Percentiles rank a stretch among this genome's conserved stretches.
Evolutionary conservation across 2,329 filamentous ascomycete genomes (phyloP).

Genomic region (Ophiostoma sp.): DNA sequence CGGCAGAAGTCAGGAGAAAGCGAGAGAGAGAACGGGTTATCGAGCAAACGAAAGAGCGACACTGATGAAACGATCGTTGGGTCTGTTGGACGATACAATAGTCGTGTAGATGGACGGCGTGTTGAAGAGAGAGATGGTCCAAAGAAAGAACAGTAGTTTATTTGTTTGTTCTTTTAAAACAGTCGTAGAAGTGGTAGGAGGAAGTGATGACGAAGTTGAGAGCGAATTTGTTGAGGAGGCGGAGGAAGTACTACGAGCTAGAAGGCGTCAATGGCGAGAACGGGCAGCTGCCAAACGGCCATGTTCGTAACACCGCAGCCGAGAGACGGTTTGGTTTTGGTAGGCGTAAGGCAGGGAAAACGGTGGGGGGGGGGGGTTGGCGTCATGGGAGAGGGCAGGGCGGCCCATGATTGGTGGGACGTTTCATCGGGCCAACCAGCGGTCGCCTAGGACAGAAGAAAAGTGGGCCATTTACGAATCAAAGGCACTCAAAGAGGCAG

Average conservation of each 20-base stretch:
- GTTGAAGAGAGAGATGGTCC: not conserved
- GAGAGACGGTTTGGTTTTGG: not conserved
- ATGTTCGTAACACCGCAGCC: not conserved
- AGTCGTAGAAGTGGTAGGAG: not conserved
- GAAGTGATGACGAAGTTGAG: slow-evolving; percentile 2
- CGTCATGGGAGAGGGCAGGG: slow-evolving; percentile 26
- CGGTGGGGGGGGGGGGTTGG: slow-evolving; percentile 26
- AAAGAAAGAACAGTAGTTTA: not conserved
- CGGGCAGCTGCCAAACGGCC: not conserved
- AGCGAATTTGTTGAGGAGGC: slow-evolving; percentile 22
- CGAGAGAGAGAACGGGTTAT: not conserved
- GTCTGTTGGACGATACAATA: not conserved
- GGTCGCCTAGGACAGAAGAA: not conserved
- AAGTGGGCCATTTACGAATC: not conserved
- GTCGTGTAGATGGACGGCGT: not conserved
- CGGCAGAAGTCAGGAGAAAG: not conserved
- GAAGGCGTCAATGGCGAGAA: slow-evolving; percentile 11
- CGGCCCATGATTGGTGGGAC: slow-evolving; percentile 23
- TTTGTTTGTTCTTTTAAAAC: not conserved
- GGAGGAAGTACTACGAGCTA: not conserved
- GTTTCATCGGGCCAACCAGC: slow-evolving; percentile 19
- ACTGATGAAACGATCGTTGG: not conserved
- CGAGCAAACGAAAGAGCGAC: not conserved
- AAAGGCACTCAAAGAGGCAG: not conserved
- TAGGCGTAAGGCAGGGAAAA: not conserved